phyloP scores from a whole-genome alignment of 1,139 yeast species.

The Lodderomyces elongisporus region DNA sequence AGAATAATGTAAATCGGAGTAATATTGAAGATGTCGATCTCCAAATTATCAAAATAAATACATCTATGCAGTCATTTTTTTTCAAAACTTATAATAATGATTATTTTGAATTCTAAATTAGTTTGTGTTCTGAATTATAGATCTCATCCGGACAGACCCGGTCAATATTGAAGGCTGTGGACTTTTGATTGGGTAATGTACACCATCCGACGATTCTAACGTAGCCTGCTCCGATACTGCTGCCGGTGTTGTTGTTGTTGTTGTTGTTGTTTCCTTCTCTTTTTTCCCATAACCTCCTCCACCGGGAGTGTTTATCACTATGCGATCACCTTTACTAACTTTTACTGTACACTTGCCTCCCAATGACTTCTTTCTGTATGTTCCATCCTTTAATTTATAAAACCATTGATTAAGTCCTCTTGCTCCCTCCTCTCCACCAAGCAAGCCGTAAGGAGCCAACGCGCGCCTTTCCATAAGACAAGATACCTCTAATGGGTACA shows the following conservation, averaged over 20 bases:
- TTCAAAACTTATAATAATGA: too few relatives aligned
- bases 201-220: constrained; percentile 3
- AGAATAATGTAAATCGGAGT: too few relatives aligned
- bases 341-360: constrained; percentile 42
- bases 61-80: too few relatives aligned
- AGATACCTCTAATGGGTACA: constrained; percentile 37
- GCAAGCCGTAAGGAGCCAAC: constrained; percentile 41
- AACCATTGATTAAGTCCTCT: constrained; percentile 40
- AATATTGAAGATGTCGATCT: too few relatives aligned
- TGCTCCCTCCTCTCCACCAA: constrained; percentile 37
- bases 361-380: constrained; percentile 26
- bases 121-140: constrained; percentile 31
- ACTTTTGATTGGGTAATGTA: constrained; percentile 23
- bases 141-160: constrained; percentile 36
- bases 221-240: neutral
- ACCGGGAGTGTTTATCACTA: constrained; percentile 42
- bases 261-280: neutral
- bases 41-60: too few relatives aligned
- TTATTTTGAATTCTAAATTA: too few relatives aligned
- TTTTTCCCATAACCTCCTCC: constrained; percentile 38
- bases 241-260: constrained; percentile 2
- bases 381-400: constrained; percentile 16
- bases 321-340: constrained; percentile 38
- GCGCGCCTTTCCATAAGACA: constrained; percentile 45
- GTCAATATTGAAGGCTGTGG: constrained; percentile 23